Percentiles rank a stretch among this genome's conserved stretches.
phyloP scores from a whole-genome alignment of 257 asterid species.

The Capsicum pubescens region DNA sequence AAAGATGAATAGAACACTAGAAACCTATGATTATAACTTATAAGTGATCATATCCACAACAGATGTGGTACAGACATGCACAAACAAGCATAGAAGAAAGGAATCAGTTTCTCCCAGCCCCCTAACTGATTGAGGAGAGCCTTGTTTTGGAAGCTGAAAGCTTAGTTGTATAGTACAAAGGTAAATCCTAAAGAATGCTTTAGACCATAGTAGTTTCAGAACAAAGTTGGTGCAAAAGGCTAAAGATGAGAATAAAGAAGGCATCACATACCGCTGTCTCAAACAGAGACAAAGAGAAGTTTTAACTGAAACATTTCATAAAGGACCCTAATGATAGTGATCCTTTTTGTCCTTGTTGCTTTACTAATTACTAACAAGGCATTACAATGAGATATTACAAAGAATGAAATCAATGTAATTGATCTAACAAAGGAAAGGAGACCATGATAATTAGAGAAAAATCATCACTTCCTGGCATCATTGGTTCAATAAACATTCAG shows the following conservation, averaged over 20 bases:
- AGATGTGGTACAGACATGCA: background rate
- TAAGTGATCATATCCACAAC: slow-evolving; percentile 19
- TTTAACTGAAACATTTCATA: background rate
- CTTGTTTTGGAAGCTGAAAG: background rate
- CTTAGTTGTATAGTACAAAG: background rate
- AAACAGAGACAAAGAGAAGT: slow-evolving; percentile 19
- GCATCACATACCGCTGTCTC: background rate
- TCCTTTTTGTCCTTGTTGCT: background rate
- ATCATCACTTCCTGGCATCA: background rate
- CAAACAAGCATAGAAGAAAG: slow-evolving; percentile 23
- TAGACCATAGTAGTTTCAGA: background rate
- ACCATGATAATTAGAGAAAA: background rate
- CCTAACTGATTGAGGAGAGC: slow-evolving; percentile 23
- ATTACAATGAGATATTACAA: background rate
- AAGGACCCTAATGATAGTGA: background rate
- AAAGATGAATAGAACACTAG: slow-evolving; percentile 1
- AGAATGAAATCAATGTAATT: background rate
- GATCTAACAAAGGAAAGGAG: background rate
- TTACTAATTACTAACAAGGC: slow-evolving; percentile 11
- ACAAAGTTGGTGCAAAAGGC: slow-evolving; percentile 1
- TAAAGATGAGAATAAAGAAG: slow-evolving; percentile 11
- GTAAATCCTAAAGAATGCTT: slow-evolving; percentile 20
- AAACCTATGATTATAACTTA: slow-evolving; percentile 1
- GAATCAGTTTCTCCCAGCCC: slow-evolving; percentile 17
- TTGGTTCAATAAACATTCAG: background rate